Evolutionary conservation across 768 basidiomycete species (phyloP).

Genomic region (Grammothele lineata): DNA sequence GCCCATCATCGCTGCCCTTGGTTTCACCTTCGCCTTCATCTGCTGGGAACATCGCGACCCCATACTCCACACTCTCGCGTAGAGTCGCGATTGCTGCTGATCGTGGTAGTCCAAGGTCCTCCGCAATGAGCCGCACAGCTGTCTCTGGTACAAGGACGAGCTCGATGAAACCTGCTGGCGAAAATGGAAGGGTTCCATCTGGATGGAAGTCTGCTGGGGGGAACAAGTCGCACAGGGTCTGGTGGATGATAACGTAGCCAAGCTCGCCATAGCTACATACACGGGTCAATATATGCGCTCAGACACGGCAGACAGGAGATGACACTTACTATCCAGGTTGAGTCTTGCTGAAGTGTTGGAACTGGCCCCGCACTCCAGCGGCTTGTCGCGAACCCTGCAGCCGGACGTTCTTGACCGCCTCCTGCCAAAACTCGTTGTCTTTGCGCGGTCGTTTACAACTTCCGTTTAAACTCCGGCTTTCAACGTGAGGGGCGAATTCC

Average conservation of each 20-base stretch:
- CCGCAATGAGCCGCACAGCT: conserved; percentile 74
- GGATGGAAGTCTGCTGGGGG: conserved; percentile 57
- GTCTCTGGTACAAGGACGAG: conserved; percentile 90
- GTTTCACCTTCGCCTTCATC: conserved; percentile 31
- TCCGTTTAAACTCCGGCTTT: conserved; percentile 16
- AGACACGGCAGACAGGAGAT: too few species aligned
- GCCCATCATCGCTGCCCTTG: not conserved
- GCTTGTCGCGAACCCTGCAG: conserved; percentile 62
- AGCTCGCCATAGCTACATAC: conserved; percentile 74
- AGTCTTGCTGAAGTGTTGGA: conserved; percentile 72
- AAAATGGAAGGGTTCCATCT: conserved; percentile 56
- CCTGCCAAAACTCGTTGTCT: conserved; percentile 63
- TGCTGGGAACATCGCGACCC: conserved; percentile 81
- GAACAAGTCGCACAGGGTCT: conserved; percentile 72
- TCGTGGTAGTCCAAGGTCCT: conserved; percentile 54
- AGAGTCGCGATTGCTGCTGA: conserved; percentile 55
- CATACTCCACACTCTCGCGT: conserved; percentile 76
- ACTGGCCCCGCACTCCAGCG: conserved; percentile 69
- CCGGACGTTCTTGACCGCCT: conserved; percentile 58
- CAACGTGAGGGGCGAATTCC: conserved; percentile 20
- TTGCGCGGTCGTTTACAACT: conserved; percentile 27
- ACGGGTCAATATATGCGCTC: not conserved
- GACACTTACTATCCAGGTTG: conserved; percentile 85
- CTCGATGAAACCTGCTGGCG: conserved; percentile 71
- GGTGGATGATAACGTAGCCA: conserved; percentile 77